phyloP scores from a whole-genome alignment of 1,284 basidiomycete genomes.

The Cutaneotrichosporon spelunceum region DNA sequence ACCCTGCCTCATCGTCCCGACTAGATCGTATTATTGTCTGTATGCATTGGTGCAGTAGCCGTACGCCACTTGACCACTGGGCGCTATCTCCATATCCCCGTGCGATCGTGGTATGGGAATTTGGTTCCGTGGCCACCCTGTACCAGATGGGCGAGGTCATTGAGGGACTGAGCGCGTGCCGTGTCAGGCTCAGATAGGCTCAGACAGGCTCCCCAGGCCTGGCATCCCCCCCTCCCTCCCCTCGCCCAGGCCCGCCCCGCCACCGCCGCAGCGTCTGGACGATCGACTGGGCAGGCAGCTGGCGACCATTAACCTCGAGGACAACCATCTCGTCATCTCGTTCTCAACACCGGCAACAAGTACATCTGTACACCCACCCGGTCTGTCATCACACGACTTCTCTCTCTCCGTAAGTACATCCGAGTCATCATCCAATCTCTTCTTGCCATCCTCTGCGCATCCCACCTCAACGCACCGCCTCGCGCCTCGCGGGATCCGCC shows the following conservation, averaged over 20 bases:
- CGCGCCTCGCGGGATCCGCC: no score
- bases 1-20: neutral
- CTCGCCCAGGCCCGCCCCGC: no score
- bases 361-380: neutral
- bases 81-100: neutral
- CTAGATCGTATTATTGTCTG: neutral
- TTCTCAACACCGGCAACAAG: neutral
- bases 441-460: neutral
- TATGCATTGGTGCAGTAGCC: neutral
- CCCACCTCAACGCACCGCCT: neutral
- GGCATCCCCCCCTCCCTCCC: no score
- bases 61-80: neutral
- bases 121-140: neutral
- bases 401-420: neutral
- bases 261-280: no score
- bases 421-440: neutral
- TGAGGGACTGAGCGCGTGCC: no score
- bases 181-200: no score
- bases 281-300: no score
- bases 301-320: neutral
- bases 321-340: neutral
- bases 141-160: neutral
- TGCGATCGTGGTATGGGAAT: neutral
- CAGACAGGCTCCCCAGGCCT: no score
- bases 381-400: neutral